These are phyloP conservation scores for Kodamaea lidongshanica DNA, from an alignment of 805 yeast species.

Conservation along the genomic window DNA sequence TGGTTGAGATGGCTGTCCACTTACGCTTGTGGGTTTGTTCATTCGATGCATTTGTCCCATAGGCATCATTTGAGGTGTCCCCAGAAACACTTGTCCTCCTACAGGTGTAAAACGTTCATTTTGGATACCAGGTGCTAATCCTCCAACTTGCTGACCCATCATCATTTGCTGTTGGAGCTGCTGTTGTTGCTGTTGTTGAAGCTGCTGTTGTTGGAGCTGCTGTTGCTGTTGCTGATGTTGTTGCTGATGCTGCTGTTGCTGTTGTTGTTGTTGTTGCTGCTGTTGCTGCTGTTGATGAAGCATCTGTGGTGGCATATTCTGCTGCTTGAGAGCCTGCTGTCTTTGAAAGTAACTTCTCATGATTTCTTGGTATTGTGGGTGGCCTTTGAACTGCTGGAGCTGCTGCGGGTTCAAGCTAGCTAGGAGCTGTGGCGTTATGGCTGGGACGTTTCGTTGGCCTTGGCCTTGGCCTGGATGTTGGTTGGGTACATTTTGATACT, in stretches of 20 bases:
- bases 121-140: slow-evolving; percentile 1
- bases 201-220: slow-evolving; percentile 4
- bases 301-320: slow-evolving; percentile 15
- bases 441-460: slow-evolving; percentile 16
- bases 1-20: too few relatives aligned
- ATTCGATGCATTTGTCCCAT: too few relatives aligned
- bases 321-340: slow-evolving; percentile 35
- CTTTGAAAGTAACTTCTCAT: slow-evolving; percentile 35
- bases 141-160: slow-evolving; percentile 4
- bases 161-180: slow-evolving; percentile 4
- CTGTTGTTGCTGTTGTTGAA: slow-evolving; percentile 3
- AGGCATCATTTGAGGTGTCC: too few relatives aligned
- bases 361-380: slow-evolving; percentile 38
- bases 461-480: slow-evolving; percentile 12
- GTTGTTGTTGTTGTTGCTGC: slow-evolving; percentile 7
- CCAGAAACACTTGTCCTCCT: slow-evolving; percentile 5
- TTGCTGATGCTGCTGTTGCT: slow-evolving; percentile 3
- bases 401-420: slow-evolving; percentile 36
- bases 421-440: slow-evolving; percentile 20
- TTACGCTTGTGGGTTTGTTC: too few relatives aligned
- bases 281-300: slow-evolving; percentile 13
- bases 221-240: slow-evolving; percentile 2
- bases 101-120: slow-evolving; percentile 1
- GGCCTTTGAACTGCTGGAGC: slow-evolving; percentile 36
- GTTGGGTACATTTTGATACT: slow-evolving; percentile 10